Conservation (phyloP, 495 filamentous ascomycete genomes). For the Lentithecium fluviatile region DNA sequence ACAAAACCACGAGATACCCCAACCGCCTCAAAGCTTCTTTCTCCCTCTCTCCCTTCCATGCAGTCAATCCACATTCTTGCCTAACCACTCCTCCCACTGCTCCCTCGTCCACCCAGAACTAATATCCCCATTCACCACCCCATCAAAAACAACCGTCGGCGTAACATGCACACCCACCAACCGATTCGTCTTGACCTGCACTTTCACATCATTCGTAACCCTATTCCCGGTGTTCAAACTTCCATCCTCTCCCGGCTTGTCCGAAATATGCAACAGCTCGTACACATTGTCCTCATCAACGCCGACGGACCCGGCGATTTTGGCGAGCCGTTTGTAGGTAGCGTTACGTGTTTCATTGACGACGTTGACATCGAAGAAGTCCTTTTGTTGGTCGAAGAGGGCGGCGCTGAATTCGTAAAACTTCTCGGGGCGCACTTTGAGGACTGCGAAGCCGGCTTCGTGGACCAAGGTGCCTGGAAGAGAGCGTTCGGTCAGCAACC, state of each 20-base stretch:
- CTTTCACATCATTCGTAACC: conserved; percentile 81
- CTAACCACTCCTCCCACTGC: conserved; percentile 85
- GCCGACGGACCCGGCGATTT: conserved; percentile 64
- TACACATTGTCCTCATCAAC: conserved; percentile 66
- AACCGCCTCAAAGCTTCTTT: too few species aligned
- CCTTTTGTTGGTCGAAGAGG: conserved; percentile 67
- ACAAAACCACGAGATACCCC: too few species aligned
- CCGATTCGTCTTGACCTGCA: conserved; percentile 73
- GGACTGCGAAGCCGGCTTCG: conserved; percentile 80
- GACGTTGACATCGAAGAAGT: conserved; percentile 79
- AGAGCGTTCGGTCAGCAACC: too few species aligned
- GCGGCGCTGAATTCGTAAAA: conserved; percentile 76
- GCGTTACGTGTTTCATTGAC: conserved; percentile 78
- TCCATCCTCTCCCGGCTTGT: conserved; percentile 61
- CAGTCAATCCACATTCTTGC: conserved; percentile 54
- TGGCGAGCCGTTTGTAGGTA: conserved; percentile 76
- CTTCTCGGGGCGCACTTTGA: conserved; percentile 61
- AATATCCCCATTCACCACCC: conserved; percentile 71
- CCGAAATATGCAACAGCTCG: conserved; percentile 60
- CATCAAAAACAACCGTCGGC: conserved; percentile 84
- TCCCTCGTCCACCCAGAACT: conserved; percentile 71
- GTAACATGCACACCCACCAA: conserved; percentile 81
- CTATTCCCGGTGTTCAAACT: conserved; percentile 72
- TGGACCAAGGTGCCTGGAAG: too few species aligned
- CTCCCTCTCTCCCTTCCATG: neutral